Base-by-base conservation (phyloP, 2,329 filamentous ascomycete genomes). In the Penicillium sp. region DNA sequence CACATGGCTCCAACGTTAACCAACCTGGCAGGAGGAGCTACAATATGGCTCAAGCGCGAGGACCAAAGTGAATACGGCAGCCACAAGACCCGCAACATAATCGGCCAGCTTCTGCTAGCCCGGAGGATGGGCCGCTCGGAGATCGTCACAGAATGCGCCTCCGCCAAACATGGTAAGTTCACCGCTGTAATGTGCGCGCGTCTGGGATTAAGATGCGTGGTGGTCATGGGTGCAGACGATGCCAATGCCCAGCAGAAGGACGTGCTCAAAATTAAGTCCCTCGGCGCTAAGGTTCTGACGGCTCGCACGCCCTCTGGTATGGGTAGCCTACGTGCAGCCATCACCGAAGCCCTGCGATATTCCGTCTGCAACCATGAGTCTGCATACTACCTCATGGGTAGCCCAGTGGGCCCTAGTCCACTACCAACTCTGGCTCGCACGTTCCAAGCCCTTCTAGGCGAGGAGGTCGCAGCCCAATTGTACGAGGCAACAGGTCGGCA, bases 11-110 rank as follows among this genome's bases (percentile, higher is more conserved):
- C 42, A 32, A 61, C 60, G 10, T 53, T 66, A 32, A 64, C 61
- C 9, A 32, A 39, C 14, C 16, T 59, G 30, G 58, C 53, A 7
- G 55, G 55, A 1, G 64, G 63, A 7, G 64, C 64, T 8, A 61
- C 58, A 6, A 66, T 66, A 36, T 66, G 64, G 64, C 54, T 66
- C 9, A 66, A 66, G 49, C 56, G 64, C 9, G 63, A 66, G 40
- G 64, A 66, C 35, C 53, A 53, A 7, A 63, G 57, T 10, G 61
- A 61, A 26, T 63, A 65, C 16, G 63, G 64, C 19, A 64, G 55
- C 43, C 63, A 66, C 55, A 63, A 64, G 27, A 48, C 58, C 35
- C 61, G 62, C 43, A 66, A 64, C 30, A 60, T 65, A 34, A 45
- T 61, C 50, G 62, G 62, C 14, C 62, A 65, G 51, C 55, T 65